phyloP scores from a whole-genome alignment of 805 yeast species.

The Tetrapisispora iriomotensis region DNA sequence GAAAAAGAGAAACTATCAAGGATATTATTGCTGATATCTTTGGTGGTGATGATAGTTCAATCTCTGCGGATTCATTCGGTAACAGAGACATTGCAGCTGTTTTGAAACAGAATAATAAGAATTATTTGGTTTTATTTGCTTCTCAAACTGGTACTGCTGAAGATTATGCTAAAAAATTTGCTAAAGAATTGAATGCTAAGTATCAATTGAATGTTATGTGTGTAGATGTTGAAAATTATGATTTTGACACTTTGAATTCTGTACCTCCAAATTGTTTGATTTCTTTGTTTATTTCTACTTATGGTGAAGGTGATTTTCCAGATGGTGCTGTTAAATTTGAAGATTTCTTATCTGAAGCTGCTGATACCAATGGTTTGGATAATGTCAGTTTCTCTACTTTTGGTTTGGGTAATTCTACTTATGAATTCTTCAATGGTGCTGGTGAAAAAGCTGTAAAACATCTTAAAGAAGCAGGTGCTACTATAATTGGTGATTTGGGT shows the following conservation, averaged over 20 bases:
- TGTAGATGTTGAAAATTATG: constrained; percentile 83
- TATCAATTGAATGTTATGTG: constrained; percentile 76
- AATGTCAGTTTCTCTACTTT: constrained; percentile 64
- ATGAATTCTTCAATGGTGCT: constrained; percentile 82
- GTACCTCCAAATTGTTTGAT: constrained; percentile 50
- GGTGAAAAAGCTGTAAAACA: constrained; percentile 51
- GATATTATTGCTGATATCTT: constrained; percentile 11
- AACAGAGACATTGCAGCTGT: constrained; percentile 52
- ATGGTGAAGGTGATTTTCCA: constrained; percentile 98
- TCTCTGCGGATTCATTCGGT: constrained; percentile 30
- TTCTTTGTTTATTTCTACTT: constrained; percentile 79
- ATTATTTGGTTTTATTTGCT: constrained; percentile 74
- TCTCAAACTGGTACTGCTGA: constrained; percentile 99
- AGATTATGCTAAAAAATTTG: constrained; percentile 84
- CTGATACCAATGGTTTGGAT: constrained; percentile 43
- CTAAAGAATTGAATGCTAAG: constrained; percentile 77
- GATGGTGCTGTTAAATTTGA: constrained; percentile 82
- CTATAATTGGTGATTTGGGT: constrained; percentile 65
- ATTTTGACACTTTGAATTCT: constrained; percentile 63
- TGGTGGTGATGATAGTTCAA: constrained; percentile 31
- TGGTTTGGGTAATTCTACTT: constrained; percentile 91
- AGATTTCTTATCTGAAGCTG: constrained; percentile 48
- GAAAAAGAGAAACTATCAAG: constrained; percentile 5
- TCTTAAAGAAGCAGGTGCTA: constrained; percentile 57
- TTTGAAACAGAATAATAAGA: constrained; percentile 53